These are phyloP conservation scores for Xerocomus potaroensis DNA, from an alignment of 768 basidiomycete genomes.

Conservation along the genomic window DNA sequence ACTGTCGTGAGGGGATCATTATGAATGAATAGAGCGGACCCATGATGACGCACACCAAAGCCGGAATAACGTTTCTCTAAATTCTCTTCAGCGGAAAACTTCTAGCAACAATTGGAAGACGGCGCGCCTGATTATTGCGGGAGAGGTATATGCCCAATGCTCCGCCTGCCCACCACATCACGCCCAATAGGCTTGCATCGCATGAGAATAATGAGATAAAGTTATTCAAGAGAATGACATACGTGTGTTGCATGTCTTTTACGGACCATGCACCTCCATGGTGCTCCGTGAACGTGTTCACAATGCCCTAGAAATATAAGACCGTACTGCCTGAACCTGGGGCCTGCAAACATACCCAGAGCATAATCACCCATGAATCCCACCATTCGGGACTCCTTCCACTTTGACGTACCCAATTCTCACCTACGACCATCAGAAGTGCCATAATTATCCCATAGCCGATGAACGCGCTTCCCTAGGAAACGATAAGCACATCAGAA, in stretches of 20 bases:
- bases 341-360: constrained; percentile 41
- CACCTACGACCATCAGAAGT: constrained; percentile 71
- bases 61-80: constrained; percentile 77
- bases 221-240: constrained; percentile 28
- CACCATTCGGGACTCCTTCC: constrained; percentile 80
- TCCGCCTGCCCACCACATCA: constrained; percentile 84
- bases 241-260: constrained; percentile 96
- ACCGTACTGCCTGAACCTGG: neutral
- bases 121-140: constrained; percentile 65
- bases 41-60: constrained; percentile 58
- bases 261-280: constrained; percentile 77
- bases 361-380: constrained; percentile 66
- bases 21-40: neutral
- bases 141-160: constrained; percentile 81
- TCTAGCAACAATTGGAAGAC: neutral
- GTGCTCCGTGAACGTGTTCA: constrained; percentile 94
- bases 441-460: constrained; percentile 82
- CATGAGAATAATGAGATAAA: constrained; percentile 1
- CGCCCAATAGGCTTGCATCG: constrained; percentile 46
- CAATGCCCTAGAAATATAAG: constrained; percentile 31
- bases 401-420: constrained; percentile 68
- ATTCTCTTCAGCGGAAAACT: neutral
- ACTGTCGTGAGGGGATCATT: constrained; percentile 36
- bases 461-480: constrained; percentile 79
- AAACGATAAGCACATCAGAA: constrained; percentile 5